These are phyloP conservation scores for Benincasa hispida DNA, from an alignment of 306 rosid genomes.

Conservation along the genomic window DNA sequence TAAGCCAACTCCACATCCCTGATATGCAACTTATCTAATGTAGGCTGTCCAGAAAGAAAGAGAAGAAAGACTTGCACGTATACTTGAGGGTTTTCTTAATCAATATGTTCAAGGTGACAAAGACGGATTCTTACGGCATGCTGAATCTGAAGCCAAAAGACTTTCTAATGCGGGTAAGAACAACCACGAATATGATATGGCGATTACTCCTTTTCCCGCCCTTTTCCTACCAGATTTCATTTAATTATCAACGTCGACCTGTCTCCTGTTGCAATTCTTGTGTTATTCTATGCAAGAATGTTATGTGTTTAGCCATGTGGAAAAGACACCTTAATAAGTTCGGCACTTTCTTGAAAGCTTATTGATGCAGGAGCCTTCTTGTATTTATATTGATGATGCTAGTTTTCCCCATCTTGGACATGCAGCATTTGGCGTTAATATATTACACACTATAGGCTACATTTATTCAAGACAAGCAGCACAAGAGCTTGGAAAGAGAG, in stretches of 20 bases:
- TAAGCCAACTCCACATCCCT: background rate
- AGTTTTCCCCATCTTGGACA: constrained; percentile 1
- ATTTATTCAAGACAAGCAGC: constrained; percentile 90
- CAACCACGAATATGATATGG: constrained; percentile 2
- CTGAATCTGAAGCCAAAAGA: constrained; percentile 74
- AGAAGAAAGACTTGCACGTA: constrained; percentile 72
- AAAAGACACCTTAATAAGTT: background rate
- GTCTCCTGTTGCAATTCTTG: background rate
- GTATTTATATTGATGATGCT: background rate
- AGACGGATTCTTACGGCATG: constrained; percentile 51
- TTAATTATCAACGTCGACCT: background rate
- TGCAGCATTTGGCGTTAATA: constrained; percentile 66
- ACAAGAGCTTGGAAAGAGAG: constrained; percentile 86
- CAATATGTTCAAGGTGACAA: constrained; percentile 66
- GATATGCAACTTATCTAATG: constrained; percentile 5
- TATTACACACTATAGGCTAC: constrained; percentile 69
- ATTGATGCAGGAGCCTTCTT: background rate
- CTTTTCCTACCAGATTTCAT: background rate
- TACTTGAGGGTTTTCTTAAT: constrained; percentile 41
- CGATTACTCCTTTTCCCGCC: background rate
- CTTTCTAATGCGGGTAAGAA: constrained; percentile 67
- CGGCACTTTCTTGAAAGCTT: constrained; percentile 1
- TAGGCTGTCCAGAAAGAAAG: constrained; percentile 83
- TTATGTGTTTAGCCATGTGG: background rate
- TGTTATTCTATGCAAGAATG: background rate